Evolutionary conservation across 2,329 filamentous ascomycete genomes (phyloP).

Genomic region (Paraphaeosphaeria sporulosa): DNA sequence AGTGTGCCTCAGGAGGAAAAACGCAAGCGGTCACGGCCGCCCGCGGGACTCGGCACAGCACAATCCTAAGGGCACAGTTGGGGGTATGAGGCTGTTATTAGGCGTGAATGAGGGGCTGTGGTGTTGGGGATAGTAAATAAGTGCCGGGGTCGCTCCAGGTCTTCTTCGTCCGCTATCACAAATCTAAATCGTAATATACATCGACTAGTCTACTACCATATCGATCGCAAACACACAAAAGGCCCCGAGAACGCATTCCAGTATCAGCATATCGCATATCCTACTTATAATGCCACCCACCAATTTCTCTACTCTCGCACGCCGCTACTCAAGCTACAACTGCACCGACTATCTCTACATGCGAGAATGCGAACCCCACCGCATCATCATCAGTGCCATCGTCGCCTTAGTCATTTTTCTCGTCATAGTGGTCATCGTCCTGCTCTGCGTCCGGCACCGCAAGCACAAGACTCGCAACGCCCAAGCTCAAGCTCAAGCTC

Average conservation of each 20-base stretch:
- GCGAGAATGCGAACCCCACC: conserved; percentile 24
- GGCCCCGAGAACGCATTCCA: background rate
- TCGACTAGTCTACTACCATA: background rate
- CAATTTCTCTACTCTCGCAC: conserved; percentile 1
- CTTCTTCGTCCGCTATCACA: too few relatives aligned
- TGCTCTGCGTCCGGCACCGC: conserved; percentile 22
- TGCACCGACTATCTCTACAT: conserved; percentile 23
- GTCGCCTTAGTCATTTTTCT: conserved; percentile 26
- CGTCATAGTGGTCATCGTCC: conserved; percentile 22
- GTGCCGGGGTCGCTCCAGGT: background rate
- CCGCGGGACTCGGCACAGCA: background rate
- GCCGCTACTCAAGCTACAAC: conserved; percentile 17
- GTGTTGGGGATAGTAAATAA: background rate
- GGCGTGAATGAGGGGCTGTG: conserved; percentile 6
- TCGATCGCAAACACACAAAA: background rate
- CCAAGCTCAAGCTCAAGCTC: background rate
- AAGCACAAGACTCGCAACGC: conserved; percentile 13
- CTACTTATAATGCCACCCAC: background rate
- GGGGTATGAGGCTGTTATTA: background rate
- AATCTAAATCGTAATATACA: background rate
- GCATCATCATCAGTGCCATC: conserved; percentile 30
- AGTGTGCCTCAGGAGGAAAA: background rate
- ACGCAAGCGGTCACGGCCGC: background rate
- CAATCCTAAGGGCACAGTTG: conserved; percentile 11
- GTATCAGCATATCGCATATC: background rate